Evolutionary conservation across 2,329 filamentous ascomycete species (phyloP).

Genomic region (Cercospora beticola): DNA sequence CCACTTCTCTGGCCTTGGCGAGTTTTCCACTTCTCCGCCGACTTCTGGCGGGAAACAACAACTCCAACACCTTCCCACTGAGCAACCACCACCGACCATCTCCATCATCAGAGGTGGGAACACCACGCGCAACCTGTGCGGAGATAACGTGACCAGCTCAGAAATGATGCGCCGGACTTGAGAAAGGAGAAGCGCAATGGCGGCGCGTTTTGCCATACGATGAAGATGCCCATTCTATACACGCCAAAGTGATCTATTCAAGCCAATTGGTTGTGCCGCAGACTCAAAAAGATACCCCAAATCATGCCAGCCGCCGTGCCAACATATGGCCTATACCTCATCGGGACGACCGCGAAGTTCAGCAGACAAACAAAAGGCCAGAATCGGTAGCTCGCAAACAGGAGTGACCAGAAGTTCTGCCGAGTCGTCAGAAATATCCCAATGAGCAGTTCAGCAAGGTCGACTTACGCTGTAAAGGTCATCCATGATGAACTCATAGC

Average conservation of each 20-base stretch:
- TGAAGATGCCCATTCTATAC: background rate
- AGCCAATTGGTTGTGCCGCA: background rate
- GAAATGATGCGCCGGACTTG: background rate
- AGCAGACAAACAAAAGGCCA: slow-evolving; percentile 5
- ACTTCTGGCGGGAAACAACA: background rate
- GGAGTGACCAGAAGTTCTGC: slow-evolving; percentile 1
- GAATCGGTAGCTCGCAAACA: slow-evolving; percentile 1
- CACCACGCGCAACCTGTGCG: background rate
- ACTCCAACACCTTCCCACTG: background rate
- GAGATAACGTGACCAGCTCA: background rate
- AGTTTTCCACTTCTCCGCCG: slow-evolving; percentile 4
- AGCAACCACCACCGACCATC: background rate
- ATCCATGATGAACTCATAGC: background rate
- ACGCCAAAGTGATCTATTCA: background rate
- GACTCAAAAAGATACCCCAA: background rate
- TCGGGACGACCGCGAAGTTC: background rate
- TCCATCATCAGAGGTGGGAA: background rate
- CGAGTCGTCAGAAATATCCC: no score
- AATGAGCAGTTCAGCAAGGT: no score
- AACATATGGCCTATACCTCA: background rate
- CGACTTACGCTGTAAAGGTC: background rate
- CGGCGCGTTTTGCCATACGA: background rate
- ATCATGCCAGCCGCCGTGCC: background rate
- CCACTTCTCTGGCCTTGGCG: background rate
- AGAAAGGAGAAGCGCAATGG: background rate